A percentile compares a stretch with the other conserved stretches of the same genome.
Conservation (phyloP, 1,284 basidiomycete species). For the Rhodotorula sp. region DNA sequence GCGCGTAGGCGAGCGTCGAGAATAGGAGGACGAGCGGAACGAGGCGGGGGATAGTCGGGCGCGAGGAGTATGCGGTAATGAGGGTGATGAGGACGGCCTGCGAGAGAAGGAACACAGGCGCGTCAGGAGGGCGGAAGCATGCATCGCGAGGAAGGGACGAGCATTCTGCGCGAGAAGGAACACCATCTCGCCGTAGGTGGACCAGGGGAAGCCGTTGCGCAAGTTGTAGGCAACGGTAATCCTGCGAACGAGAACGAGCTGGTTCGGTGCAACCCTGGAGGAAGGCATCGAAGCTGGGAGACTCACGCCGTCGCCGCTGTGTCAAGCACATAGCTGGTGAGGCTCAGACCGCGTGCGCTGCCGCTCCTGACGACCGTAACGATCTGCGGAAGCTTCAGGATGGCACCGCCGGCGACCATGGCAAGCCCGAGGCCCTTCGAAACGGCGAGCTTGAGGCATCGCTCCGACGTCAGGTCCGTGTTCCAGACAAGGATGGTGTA, state of each 20-base stretch:
- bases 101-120: slow-evolving; percentile 22
- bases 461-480: slow-evolving; percentile 74
- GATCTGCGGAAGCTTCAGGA: slow-evolving; percentile 93
- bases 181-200: slow-evolving; percentile 91
- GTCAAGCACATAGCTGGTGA: slow-evolving; percentile 67
- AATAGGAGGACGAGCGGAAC: slow-evolving; percentile 54
- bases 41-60: slow-evolving; percentile 42
- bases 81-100: slow-evolving; percentile 69
- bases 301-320: slow-evolving; percentile 48
- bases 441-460: slow-evolving; percentile 86
- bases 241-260: too few relatives aligned
- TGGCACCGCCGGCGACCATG: slow-evolving; percentile 84
- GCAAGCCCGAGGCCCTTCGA: slow-evolving; percentile 91
- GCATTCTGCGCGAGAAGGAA: slow-evolving; percentile 82
- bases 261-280: too few relatives aligned
- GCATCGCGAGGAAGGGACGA: not conserved
- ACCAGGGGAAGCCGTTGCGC: slow-evolving; percentile 82
- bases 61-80: slow-evolving; percentile 63
- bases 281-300: not conserved
- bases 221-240: slow-evolving; percentile 64
- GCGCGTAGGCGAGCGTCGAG: slow-evolving; percentile 51
- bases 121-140: slow-evolving; percentile 47
- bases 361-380: slow-evolving; percentile 59
- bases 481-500: slow-evolving; percentile 88
- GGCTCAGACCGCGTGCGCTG: slow-evolving; percentile 79